Evolutionary conservation across 192 early-diverging fungal genomes (phyloP).

Genomic region (Coemansia sp.): DNA sequence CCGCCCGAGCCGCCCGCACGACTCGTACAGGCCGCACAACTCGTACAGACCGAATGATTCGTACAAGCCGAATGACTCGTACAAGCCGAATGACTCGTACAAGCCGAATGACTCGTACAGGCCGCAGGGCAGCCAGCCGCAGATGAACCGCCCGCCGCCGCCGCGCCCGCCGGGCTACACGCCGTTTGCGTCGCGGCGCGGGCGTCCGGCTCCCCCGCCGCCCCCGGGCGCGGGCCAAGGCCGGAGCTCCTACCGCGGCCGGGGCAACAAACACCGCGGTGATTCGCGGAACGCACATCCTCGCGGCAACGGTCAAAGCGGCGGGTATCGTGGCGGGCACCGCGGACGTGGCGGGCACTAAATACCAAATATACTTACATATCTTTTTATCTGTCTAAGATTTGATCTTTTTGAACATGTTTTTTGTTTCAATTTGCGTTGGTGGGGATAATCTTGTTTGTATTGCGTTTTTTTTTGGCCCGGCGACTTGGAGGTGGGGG

Average conservation of each 20-base stretch:
- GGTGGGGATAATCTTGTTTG: too few relatives aligned
- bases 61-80: neutral
- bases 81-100: neutral
- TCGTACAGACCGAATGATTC: neutral
- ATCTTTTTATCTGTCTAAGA: too few relatives aligned
- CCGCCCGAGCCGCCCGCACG: neutral
- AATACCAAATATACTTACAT: neutral
- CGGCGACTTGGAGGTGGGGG: too few relatives aligned
- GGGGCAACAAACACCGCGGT: neutral
- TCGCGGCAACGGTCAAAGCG: constrained; percentile 4
- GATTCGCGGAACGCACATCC: neutral
- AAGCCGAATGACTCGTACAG: neutral
- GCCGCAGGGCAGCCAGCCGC: neutral
- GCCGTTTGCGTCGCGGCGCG: constrained; percentile 30
- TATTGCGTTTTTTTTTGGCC: too few relatives aligned
- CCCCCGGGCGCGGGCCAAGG: neutral
- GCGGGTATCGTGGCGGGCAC: constrained; percentile 6
- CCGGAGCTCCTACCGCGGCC: neutral
- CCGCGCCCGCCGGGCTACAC: constrained; percentile 30
- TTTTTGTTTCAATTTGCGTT: too few relatives aligned
- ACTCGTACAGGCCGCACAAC: neutral
- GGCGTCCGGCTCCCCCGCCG: neutral
- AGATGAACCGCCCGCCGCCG: constrained; percentile 15
- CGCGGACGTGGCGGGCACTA: constrained; percentile 20
- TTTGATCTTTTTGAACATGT: too few relatives aligned